These are phyloP conservation scores for Hypsizygus marmoreus DNA, from an alignment of 768 basidiomycete genomes.

Conservation along the genomic window DNA sequence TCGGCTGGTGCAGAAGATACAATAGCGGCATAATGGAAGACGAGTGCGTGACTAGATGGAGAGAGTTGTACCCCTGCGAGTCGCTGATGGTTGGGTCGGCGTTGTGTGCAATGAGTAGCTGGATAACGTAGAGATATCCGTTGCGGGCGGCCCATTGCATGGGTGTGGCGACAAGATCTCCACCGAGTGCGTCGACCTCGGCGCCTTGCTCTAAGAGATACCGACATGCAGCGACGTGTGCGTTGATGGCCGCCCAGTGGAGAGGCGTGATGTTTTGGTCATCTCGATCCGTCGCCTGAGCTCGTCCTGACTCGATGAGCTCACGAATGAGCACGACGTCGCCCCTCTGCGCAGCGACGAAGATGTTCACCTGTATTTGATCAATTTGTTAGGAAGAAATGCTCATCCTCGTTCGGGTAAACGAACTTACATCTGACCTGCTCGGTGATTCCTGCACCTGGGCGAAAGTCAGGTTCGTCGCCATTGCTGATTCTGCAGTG, in stretches of 20 bases:
- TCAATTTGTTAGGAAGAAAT: not conserved
- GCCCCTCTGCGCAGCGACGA: slow-evolving; percentile 86
- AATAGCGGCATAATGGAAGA: slow-evolving; percentile 93
- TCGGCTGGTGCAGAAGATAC: slow-evolving; percentile 89
- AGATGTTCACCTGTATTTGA: slow-evolving; percentile 57
- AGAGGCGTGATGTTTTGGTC: slow-evolving; percentile 91
- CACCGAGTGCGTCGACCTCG: slow-evolving; percentile 91
- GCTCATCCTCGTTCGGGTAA: not conserved
- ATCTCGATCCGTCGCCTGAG: slow-evolving; percentile 78
- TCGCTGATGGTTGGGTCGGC: slow-evolving; percentile 93
- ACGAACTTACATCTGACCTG: slow-evolving; percentile 40
- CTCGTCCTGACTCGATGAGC: slow-evolving; percentile 71
- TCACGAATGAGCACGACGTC: slow-evolving; percentile 66
- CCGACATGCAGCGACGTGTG: slow-evolving; percentile 85
- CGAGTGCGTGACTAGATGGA: slow-evolving; percentile 95
- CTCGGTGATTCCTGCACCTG: slow-evolving; percentile 39
- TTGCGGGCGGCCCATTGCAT: slow-evolving; percentile 98
- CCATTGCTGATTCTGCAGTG: slow-evolving; percentile 47
- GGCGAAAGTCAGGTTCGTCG: slow-evolving; percentile 48
- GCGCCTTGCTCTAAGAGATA: slow-evolving; percentile 91
- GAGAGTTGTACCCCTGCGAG: slow-evolving; percentile 93
- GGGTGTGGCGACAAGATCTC: slow-evolving; percentile 92
- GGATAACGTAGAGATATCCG: slow-evolving; percentile 94
- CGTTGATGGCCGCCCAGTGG: slow-evolving; percentile 99
- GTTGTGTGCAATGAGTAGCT: slow-evolving; percentile 84